Evolutionary conservation across 495 filamentous ascomycete species (phyloP).

Genomic region (Xylaria grammica): DNA sequence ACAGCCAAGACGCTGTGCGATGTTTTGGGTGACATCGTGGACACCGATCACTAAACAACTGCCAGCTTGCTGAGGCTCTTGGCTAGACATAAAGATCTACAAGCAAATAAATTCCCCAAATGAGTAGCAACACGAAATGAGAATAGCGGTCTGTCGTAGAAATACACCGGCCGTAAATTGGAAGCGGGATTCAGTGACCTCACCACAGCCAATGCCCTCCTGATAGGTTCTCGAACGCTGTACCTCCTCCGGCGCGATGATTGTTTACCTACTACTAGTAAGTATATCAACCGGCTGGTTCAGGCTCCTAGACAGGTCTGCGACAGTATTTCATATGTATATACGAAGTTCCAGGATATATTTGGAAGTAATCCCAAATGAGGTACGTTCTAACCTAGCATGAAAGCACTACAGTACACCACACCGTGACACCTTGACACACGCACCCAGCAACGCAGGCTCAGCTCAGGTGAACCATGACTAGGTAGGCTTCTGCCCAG

Average conservation of each 20-base stretch:
- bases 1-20: constrained; percentile 11
- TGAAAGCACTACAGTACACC: not conserved
- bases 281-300: too few species aligned
- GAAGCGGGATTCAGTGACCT: not conserved
- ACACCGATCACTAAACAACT: not conserved
- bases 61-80: constrained; percentile 12
- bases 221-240: not conserved
- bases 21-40: not conserved
- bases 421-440: too few species aligned
- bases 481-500: not conserved
- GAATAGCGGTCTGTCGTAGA: constrained; percentile 4
- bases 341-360: constrained; percentile 7
- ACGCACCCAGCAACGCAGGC: not conserved
- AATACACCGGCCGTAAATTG: not conserved
- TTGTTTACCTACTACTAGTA: too few species aligned
- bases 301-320: not conserved
- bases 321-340: not conserved
- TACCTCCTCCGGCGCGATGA: not conserved
- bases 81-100: constrained; percentile 1
- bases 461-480: not conserved
- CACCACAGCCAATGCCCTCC: too few species aligned
- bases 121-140: not conserved
- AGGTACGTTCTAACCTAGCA: not conserved
- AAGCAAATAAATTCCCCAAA: not conserved
- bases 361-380: constrained; percentile 22